Base-by-base conservation (phyloP, 805 yeast species). In the Zygoascus ofunaensis region DNA sequence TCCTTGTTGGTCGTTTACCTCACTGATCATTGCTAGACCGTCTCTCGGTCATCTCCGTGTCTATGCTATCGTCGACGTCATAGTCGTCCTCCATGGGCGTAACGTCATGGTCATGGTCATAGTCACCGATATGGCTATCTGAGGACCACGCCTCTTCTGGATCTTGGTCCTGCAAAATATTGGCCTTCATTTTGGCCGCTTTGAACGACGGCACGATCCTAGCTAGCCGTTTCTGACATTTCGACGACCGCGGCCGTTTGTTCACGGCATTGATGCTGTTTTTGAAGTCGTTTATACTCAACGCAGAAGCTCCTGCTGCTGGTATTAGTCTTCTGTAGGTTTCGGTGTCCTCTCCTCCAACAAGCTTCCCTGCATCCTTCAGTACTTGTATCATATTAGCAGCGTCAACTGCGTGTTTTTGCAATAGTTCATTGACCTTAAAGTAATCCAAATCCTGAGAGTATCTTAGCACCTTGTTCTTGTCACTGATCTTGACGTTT, bases 121-220 rank as follows among this genome's bases (percentile, higher is more conserved):
- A 23, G 7, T 42, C 41, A 23, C 36, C 45, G 7, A 41, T 22
- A 10, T 20, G 39, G 3, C 23, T 39, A 14, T 36, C 45, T 17
- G 17, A 26, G 19, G 32, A 37, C 15, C 28, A 37, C 34, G 34
- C 15, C 34, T 34, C 37, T 34, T 41, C 44, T 4, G 24, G 8
- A 34, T 34, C 39, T 15, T 34, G 28, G n/a, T 41, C 40, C 30
- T 26, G 30, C 30, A 8, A 12, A 7, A 8, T 7, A 26, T 8
- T 7, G 12, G 30, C 30, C 30, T 26, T 26, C 30, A 26, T 26
- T 26, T 26, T 26, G 12, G 30, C 30, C 12, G 30, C 12, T 26
- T 26, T 26, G 12, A 26, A 8, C 7, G 30, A 12, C 7, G 30
- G 12, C 7, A 26, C 30, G 12, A 7, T 12, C 7, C 30, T 12